Percentiles rank a stretch among this genome's conserved stretches.
phyloP scores from a whole-genome alignment of 306 rosid species.

The Clitoria ternatea region DNA sequence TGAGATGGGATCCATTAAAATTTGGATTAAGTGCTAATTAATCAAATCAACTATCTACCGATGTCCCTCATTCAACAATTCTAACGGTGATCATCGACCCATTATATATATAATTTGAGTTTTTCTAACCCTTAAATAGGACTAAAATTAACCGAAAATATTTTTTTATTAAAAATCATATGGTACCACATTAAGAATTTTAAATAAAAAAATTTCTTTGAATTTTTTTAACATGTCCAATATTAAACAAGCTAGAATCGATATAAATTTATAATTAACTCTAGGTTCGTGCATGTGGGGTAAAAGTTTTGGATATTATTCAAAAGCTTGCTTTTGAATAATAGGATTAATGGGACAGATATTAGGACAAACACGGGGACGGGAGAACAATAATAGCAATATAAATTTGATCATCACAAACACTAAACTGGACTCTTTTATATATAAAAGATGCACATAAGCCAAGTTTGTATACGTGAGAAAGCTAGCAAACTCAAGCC shows the following conservation, averaged over 20 bases:
- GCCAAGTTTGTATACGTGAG: neutral
- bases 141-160: too few species aligned
- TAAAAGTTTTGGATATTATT: slow-evolving; percentile 30
- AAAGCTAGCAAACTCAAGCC: slow-evolving; percentile 12
- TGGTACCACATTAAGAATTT: too few species aligned
- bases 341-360: slow-evolving; percentile 33
- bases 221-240: too few species aligned
- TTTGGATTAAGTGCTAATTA: slow-evolving; percentile 24
- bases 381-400: slow-evolving; percentile 20
- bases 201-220: too few species aligned
- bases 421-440: neutral
- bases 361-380: slow-evolving; percentile 43
- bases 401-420: neutral
- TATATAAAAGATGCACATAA: slow-evolving; percentile 10
- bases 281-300: slow-evolving; percentile 34
- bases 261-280: slow-evolving; percentile 21
- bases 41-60: slow-evolving; percentile 22
- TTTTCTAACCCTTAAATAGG: too few species aligned
- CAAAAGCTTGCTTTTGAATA: slow-evolving; percentile 28
- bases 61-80: slow-evolving; percentile 15
- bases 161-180: too few species aligned
- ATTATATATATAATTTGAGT: too few species aligned
- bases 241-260: too few species aligned
- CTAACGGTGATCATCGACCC: too few species aligned
- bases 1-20: slow-evolving; percentile 32